phyloP scores from a whole-genome alignment of 106 monocot species.

The Agapanthus africanus region DNA sequence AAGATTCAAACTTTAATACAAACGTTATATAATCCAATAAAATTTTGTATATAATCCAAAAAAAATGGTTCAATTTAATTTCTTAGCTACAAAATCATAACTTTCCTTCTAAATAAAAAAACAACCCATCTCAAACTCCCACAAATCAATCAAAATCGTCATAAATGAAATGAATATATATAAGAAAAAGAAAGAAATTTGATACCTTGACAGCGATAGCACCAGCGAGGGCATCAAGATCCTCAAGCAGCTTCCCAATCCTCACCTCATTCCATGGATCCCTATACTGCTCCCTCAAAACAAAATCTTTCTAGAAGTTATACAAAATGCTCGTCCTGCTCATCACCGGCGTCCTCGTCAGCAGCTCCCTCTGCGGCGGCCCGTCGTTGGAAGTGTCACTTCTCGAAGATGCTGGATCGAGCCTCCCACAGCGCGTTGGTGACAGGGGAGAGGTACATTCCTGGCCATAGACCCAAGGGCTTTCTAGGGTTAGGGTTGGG shows the following conservation, averaged over 20 bases:
- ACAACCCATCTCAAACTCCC: too few relatives aligned
- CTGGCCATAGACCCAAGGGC: conserved; percentile 88
- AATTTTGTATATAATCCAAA: too few relatives aligned
- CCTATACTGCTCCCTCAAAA: conserved; percentile 86
- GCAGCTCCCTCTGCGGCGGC: conserved; percentile 63
- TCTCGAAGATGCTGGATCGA: conserved; percentile 86
- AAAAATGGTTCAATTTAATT: too few relatives aligned
- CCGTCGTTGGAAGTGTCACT: conserved; percentile 36
- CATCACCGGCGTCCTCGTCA: conserved; percentile 63
- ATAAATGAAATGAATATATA: too few relatives aligned
- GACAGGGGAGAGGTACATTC: conserved; percentile 93
- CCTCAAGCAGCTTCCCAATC: conserved; percentile 91
- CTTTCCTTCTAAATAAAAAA: background rate
- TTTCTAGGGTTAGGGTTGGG: conserved; percentile 24
- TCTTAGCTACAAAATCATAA: too few relatives aligned
- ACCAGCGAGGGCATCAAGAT: conserved; percentile 92
- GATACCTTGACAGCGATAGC: conserved; percentile 91
- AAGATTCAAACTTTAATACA: too few relatives aligned
- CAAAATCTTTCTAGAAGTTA: conserved; percentile 62
- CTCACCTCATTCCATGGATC: conserved; percentile 94
- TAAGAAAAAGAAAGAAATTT: too few relatives aligned
- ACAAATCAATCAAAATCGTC: too few relatives aligned
- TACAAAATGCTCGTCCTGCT: conserved; percentile 76
- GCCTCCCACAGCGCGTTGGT: too few relatives aligned
- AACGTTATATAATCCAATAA: too few relatives aligned